phyloP scores from a whole-genome alignment of 805 yeast genomes.

The Candida awuae region DNA sequence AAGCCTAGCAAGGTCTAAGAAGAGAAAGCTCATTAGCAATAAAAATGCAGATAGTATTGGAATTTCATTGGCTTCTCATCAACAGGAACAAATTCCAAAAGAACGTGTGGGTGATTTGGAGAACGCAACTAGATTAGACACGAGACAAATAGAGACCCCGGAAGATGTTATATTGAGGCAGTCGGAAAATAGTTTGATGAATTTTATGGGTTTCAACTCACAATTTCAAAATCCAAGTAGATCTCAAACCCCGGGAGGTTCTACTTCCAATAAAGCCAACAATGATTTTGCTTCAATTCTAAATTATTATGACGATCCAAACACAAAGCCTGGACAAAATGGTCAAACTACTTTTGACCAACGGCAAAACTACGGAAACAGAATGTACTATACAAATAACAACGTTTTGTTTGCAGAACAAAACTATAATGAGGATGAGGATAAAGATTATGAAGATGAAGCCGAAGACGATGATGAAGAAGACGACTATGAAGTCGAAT shows the following conservation, averaged over 20 bases:
- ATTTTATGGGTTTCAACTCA: not conserved
- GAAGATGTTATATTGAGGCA: not conserved
- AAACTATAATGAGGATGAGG: not conserved
- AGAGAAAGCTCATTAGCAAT: not conserved
- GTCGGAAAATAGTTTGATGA: slow-evolving; percentile 1
- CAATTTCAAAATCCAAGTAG: not conserved
- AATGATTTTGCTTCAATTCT: slow-evolving; percentile 8
- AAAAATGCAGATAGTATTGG: too few relatives aligned
- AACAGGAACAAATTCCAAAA: not conserved
- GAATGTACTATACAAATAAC: not conserved
- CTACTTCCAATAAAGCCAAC: not conserved
- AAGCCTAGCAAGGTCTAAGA: slow-evolving; percentile 1
- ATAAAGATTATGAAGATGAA: not conserved
- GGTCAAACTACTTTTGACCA: not conserved
- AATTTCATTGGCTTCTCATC: not conserved
- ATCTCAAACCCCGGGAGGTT: not conserved
- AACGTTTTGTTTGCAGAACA: not conserved
- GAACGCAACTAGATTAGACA: not conserved
- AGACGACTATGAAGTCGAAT: not conserved
- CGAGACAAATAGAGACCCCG: not conserved
- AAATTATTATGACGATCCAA: slow-evolving; percentile 4
- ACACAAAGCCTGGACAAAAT: not conserved
- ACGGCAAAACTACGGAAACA: not conserved
- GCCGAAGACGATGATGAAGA: not conserved
- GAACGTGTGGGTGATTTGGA: not conserved